Conservation (phyloP, 345 rosid genomes). For the Microthlaspi erraticum region DNA sequence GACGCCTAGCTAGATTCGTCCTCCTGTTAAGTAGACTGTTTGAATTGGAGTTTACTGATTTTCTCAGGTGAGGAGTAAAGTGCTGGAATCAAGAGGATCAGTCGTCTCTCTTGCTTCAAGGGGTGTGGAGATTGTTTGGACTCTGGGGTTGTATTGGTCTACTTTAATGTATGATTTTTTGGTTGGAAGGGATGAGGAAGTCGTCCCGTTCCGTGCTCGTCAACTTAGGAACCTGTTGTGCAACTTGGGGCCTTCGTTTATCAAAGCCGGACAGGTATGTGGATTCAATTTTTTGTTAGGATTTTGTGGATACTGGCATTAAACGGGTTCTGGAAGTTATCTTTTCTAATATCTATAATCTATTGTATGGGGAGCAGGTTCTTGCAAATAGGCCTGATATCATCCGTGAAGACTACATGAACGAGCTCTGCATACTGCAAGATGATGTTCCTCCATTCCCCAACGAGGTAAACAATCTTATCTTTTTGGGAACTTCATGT, state of each 20-base stretch:
- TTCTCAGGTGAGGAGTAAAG: slow-evolving; percentile 77
- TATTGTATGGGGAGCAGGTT: slow-evolving; percentile 54
- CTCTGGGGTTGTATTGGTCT: slow-evolving; percentile 89
- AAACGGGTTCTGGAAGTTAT: neutral
- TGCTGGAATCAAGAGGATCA: slow-evolving; percentile 80
- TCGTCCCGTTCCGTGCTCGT: slow-evolving; percentile 86
- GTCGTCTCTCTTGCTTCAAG: slow-evolving; percentile 64
- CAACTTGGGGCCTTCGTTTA: slow-evolving; percentile 93
- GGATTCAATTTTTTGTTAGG: neutral
- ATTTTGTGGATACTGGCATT: neutral
- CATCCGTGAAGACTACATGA: slow-evolving; percentile 96
- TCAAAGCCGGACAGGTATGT: slow-evolving; percentile 95
- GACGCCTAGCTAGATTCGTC: neutral
- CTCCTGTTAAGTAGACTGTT: neutral
- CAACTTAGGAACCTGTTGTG: slow-evolving; percentile 95
- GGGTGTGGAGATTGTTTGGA: slow-evolving; percentile 95
- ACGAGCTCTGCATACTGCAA: slow-evolving; percentile 95
- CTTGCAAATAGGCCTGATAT: slow-evolving; percentile 97
- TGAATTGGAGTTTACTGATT: slow-evolving; percentile 29
- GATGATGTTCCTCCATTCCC: slow-evolving; percentile 97
- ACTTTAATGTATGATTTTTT: slow-evolving; percentile 76
- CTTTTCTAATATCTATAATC: slow-evolving; percentile 12
- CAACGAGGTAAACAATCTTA: slow-evolving; percentile 61
- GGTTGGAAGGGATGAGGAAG: slow-evolving; percentile 91
- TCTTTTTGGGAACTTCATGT: neutral